Evolutionary conservation across 768 basidiomycete genomes (phyloP).

Genomic region (Podaxis rugospora): DNA sequence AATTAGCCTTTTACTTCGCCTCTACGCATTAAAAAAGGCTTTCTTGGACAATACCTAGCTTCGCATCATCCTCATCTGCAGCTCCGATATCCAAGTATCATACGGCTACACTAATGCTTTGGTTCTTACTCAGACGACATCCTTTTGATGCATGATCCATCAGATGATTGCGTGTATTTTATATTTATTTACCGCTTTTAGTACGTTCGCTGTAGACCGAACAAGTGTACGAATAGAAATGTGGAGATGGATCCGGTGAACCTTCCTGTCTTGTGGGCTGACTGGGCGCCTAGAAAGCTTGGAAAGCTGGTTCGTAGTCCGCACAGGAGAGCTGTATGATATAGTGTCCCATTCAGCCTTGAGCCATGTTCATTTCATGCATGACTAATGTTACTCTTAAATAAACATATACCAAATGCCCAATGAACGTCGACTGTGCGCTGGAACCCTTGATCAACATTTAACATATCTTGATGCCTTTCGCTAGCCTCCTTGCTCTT

Average conservation of each 20-base stretch:
- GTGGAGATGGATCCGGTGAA: not conserved
- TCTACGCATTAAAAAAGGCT: not conserved
- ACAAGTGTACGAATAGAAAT: not conserved
- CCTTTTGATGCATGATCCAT: not conserved
- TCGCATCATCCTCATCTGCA: not conserved
- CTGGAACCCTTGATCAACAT: no score
- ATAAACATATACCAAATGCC: no score
- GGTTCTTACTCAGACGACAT: not conserved
- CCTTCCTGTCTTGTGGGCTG: no score
- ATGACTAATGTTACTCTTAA: no score
- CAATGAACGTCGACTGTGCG: no score
- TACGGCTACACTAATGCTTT: not conserved
- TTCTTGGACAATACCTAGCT: not conserved
- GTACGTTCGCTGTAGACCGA: not conserved
- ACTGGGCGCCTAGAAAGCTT: no score
- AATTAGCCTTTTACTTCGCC: not conserved
- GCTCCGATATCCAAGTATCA: not conserved
- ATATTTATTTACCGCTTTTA: not conserved
- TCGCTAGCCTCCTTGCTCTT: no score
- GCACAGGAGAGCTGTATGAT: no score
- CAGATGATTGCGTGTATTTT: not conserved
- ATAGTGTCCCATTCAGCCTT: no score
- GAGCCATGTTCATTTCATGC: no score
- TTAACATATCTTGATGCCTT: no score
- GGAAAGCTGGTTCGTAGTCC: no score